A percentile compares a stretch with the other conserved stretches of the same genome.
Conservation (phyloP, 352 stramenopile species). For the Phytopythium ostracodes region DNA sequence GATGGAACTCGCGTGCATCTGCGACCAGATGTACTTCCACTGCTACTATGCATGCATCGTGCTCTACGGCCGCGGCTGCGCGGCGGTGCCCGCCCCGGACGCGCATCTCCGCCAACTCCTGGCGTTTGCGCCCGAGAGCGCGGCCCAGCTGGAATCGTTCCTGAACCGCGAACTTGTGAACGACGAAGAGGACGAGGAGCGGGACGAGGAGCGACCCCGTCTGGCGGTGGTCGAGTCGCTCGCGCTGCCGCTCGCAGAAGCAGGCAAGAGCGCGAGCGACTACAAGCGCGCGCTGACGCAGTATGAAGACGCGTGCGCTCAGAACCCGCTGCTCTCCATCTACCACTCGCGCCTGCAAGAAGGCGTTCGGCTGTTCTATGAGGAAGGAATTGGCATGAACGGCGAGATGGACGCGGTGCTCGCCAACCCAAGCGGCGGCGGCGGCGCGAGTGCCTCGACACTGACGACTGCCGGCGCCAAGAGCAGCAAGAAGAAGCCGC, state of each 20-base stretch:
- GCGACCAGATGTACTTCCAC: slow-evolving; percentile 81
- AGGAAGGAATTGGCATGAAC: slow-evolving; percentile 67
- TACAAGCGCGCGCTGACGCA: slow-evolving; percentile 8
- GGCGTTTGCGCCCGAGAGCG: slow-evolving; percentile 31
- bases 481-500: slow-evolving; percentile 53
- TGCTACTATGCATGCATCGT: slow-evolving; percentile 68
- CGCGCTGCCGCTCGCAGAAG: slow-evolving; percentile 25
- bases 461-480: slow-evolving; percentile 18
- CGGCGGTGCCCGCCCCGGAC: slow-evolving; percentile 50
- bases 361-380: slow-evolving; percentile 75
- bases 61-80: slow-evolving; percentile 64
- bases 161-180: slow-evolving; percentile 45
- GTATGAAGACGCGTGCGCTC: slow-evolving; percentile 16
- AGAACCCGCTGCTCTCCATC: slow-evolving; percentile 52
- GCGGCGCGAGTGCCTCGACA: slow-evolving; percentile 7
- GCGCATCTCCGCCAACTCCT: slow-evolving; percentile 58
- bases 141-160: slow-evolving; percentile 45
- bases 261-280: slow-evolving; percentile 16
- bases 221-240: slow-evolving; percentile 31
- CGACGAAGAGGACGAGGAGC: slow-evolving; percentile 4
- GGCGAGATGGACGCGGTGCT: slow-evolving; percentile 78
- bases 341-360: slow-evolving; percentile 59
- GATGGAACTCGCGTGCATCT: slow-evolving; percentile 58
- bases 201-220: not conserved
- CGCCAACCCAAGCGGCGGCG: slow-evolving; percentile 20